Conservation (phyloP, 2,329 filamentous ascomycete genomes). For the Beauveria rudraprayagi region DNA sequence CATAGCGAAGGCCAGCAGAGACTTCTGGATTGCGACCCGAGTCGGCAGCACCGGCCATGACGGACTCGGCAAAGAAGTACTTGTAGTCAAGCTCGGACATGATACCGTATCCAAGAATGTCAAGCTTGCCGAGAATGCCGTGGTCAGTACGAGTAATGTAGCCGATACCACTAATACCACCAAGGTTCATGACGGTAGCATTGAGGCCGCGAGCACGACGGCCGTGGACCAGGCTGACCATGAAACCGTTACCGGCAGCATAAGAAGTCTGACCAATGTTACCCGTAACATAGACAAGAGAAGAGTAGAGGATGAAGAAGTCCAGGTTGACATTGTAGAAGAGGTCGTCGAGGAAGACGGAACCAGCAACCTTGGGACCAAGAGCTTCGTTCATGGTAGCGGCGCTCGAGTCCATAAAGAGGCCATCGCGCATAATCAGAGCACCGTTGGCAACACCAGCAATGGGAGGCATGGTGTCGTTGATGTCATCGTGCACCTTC, state of each 20-base stretch:
- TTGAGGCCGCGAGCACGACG: conserved; percentile 20
- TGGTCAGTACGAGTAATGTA: conserved; percentile 13
- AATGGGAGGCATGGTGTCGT: conserved; percentile 24
- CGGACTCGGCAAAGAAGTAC: conserved; percentile 15
- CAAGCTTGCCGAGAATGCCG: conserved; percentile 5
- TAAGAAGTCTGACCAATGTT: conserved; percentile 31
- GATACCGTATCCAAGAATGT: conserved; percentile 14
- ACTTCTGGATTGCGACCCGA: conserved; percentile 10
- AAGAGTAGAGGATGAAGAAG: conserved; percentile 36
- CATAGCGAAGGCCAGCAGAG: conserved; percentile 9
- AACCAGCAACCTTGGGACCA: conserved; percentile 31
- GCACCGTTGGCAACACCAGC: conserved; percentile 30
- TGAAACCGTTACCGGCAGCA: conserved; percentile 30
- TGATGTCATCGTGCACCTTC: conserved; percentile 16
- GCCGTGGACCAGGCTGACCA: conserved; percentile 22
- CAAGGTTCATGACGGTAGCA: conserved; percentile 21
- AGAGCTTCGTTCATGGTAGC: conserved; percentile 22
- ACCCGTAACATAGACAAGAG: conserved; percentile 26
- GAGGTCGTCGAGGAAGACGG: conserved; percentile 22
- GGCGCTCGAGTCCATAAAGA: conserved; percentile 24
- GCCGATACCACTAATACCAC: conserved; percentile 16
- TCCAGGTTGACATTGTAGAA: conserved; percentile 24
- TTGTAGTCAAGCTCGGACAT: conserved; percentile 21
- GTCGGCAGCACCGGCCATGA: conserved; percentile 11
- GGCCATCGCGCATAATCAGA: conserved; percentile 26